Percentiles rank a stretch among this genome's conserved stretches.
These are phyloP conservation scores for Amylostereum areolatum DNA, from an alignment of 1,284 basidiomycete genomes.

Conservation along the genomic window DNA sequence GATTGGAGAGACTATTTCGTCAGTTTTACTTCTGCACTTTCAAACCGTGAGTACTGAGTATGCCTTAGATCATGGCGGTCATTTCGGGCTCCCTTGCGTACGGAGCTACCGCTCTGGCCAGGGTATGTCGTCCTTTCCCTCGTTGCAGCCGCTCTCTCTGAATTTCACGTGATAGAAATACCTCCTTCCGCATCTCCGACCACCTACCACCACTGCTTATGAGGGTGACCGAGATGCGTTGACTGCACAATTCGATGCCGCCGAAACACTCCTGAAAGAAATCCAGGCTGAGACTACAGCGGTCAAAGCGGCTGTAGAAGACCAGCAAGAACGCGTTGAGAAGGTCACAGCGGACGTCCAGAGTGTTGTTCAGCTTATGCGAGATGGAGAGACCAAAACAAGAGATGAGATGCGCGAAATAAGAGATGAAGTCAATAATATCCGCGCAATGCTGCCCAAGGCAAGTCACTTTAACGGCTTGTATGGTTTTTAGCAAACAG, in stretches of 20 bases:
- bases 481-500: not conserved
- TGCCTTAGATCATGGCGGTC: slow-evolving; percentile 82
- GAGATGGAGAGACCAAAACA: slow-evolving; percentile 72
- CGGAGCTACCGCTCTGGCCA: slow-evolving; percentile 81
- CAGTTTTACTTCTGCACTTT: slow-evolving; percentile 25
- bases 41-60: not conserved
- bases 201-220: slow-evolving; percentile 85
- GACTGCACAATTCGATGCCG: slow-evolving; percentile 90
- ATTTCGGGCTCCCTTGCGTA: slow-evolving; percentile 89
- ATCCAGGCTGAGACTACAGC: slow-evolving; percentile 76
- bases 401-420: slow-evolving; percentile 91
- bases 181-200: slow-evolving; percentile 85
- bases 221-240: slow-evolving; percentile 84
- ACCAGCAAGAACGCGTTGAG: slow-evolving; percentile 76
- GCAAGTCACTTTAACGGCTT: slow-evolving; percentile 33
- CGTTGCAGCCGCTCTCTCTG: not conserved
- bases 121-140: slow-evolving; percentile 40
- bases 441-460: slow-evolving; percentile 89
- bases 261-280: slow-evolving; percentile 76
- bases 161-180: slow-evolving; percentile 62
- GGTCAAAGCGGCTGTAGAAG: slow-evolving; percentile 73
- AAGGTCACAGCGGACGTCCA: slow-evolving; percentile 79
- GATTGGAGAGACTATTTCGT: slow-evolving; percentile 98
- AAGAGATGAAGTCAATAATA: slow-evolving; percentile 84
- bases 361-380: slow-evolving; percentile 70